A percentile compares a stretch with the other conserved stretches of the same genome.
phyloP scores from a whole-genome alignment of 805 yeast genomes.

The Barnettozyma salicaria region DNA sequence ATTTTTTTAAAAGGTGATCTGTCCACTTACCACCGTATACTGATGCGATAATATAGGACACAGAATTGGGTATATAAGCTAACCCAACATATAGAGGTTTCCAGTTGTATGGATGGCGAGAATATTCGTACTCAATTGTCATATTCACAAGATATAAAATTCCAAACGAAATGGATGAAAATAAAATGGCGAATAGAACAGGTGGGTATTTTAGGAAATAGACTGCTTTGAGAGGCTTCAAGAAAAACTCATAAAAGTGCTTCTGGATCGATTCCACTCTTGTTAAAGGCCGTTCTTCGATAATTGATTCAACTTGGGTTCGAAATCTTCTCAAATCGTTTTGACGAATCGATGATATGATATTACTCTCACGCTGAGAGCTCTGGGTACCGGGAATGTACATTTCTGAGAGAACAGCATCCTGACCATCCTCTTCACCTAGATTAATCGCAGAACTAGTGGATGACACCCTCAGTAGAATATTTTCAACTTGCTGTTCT shows the following conservation, averaged over 20 bases:
- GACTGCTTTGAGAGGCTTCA: conserved; percentile 59
- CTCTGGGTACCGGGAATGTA: conserved; percentile 21
- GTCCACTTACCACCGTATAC: conserved; percentile 79
- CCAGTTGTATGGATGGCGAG: conserved; percentile 65
- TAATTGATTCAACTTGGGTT: conserved; percentile 24
- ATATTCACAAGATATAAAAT: conserved; percentile 68
- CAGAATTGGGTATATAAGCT: conserved; percentile 77
- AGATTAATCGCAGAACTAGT: conserved; percentile 18
- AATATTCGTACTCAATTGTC: conserved; percentile 59
- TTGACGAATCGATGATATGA: conserved; percentile 1
- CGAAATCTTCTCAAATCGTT: conserved; percentile 23
- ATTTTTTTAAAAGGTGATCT: conserved; percentile 51
- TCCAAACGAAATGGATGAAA: conserved; percentile 67
- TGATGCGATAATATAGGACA: conserved; percentile 69
- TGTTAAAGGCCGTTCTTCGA: conserved; percentile 16
- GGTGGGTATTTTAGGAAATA: conserved; percentile 66
- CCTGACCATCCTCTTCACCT: conserved; percentile 17
- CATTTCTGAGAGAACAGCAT: conserved; percentile 22
- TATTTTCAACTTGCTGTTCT: background rate
- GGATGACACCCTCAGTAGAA: conserved; percentile 16
- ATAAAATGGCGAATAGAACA: conserved; percentile 56
- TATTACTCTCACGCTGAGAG: no score
- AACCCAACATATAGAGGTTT: conserved; percentile 61
- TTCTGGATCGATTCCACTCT: conserved; percentile 23
- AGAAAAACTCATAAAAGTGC: conserved; percentile 40